Percentiles rank a stretch among this genome's conserved stretches.
Evolutionary conservation across 768 basidiomycete genomes (phyloP).

Genomic region (Cyclocybe cylindracea): DNA sequence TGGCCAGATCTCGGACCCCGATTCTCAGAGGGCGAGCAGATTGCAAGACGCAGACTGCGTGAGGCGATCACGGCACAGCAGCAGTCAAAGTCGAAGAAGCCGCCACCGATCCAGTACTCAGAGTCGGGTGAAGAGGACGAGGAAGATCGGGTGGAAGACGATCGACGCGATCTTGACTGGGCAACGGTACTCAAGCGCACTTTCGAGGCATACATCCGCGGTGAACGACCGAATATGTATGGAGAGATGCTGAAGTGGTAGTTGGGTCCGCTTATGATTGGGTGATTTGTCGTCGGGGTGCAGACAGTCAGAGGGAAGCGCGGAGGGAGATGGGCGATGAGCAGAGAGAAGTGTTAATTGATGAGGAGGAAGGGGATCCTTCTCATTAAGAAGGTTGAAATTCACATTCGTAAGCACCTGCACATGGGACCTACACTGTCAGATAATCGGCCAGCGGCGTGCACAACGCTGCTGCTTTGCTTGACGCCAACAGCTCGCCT

Average conservation of each 20-base stretch:
- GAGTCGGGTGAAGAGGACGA: slow-evolving; percentile 42
- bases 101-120: slow-evolving; percentile 18
- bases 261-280: background rate
- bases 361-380: no score
- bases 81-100: background rate
- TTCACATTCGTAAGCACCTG: no score
- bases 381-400: no score
- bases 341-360: no score
- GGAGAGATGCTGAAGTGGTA: slow-evolving; percentile 76
- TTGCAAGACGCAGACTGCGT: slow-evolving; percentile 47
- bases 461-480: no score
- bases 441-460: no score
- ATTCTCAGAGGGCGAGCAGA: slow-evolving; percentile 75
- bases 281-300: background rate
- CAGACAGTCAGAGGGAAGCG: background rate
- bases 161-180: slow-evolving; percentile 88
- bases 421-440: no score
- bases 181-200: slow-evolving; percentile 92
- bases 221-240: slow-evolving; percentile 94
- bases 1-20: slow-evolving; percentile 90
- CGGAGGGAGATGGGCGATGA: background rate
- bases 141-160: slow-evolving; percentile 53
- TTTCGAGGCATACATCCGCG: slow-evolving; percentile 90
- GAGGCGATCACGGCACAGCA: slow-evolving; percentile 10
- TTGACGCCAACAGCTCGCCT: no score